Percentiles rank a stretch among this genome's conserved stretches.
phyloP scores from a whole-genome alignment of 306 rosid genomes.

The Astragalus membranaceus region DNA sequence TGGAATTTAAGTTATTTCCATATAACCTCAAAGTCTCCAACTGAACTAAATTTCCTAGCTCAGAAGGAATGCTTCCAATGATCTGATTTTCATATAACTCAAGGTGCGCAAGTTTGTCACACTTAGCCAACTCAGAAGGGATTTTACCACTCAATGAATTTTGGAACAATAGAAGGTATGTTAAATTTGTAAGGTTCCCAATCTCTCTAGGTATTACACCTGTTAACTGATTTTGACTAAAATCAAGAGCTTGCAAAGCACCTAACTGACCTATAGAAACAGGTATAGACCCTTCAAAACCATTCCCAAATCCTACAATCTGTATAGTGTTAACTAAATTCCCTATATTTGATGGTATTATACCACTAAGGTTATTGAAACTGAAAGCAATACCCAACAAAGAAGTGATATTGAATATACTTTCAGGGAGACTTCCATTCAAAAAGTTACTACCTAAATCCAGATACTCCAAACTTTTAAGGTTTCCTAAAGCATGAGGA shows the following conservation, averaged over 20 bases:
- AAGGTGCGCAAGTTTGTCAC: conserved; percentile 43
- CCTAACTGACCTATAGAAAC: conserved; percentile 48
- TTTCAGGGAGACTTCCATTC: conserved; percentile 64
- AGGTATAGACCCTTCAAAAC: conserved; percentile 60
- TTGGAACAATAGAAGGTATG: conserved; percentile 25
- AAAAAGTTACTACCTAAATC: conserved; percentile 47
- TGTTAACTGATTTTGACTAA: conserved; percentile 58
- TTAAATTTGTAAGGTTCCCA: conserved; percentile 54
- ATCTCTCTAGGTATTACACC: conserved; percentile 56
- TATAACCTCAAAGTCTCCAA: conserved; percentile 42
- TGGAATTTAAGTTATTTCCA: conserved; percentile 50
- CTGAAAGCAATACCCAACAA: conserved; percentile 40
- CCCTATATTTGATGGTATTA: conserved; percentile 57
- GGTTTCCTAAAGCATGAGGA: conserved; percentile 56
- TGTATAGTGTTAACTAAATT: conserved; percentile 36
- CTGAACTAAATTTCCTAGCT: conserved; percentile 52
- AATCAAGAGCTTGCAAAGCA: conserved; percentile 46
- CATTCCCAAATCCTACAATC: conserved; percentile 38
- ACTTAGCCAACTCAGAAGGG: conserved; percentile 55
- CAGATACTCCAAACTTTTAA: conserved; percentile 34
- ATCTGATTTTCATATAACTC: conserved; percentile 46
- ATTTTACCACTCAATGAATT: conserved; percentile 57
- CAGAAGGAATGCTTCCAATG: conserved; percentile 58
- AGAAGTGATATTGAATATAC: conserved; percentile 62
- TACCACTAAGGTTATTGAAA: conserved; percentile 56